Conservation (phyloP, 352 stramenopile genomes). For the Phytophthora syringae region DNA sequence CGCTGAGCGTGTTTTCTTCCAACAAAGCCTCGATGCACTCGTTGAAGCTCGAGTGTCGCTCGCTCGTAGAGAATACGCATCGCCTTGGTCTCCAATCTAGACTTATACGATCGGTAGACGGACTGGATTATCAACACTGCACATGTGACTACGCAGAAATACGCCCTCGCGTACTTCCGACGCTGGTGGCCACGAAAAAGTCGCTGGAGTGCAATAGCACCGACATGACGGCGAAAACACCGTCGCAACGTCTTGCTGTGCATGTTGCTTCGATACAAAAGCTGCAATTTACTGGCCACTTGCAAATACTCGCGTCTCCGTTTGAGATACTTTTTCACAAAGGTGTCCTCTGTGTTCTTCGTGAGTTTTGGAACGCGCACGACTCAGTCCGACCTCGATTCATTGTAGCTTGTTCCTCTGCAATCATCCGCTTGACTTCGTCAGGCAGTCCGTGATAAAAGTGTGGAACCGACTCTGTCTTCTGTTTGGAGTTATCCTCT, state of each 20-base stretch:
- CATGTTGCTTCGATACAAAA: conserved; percentile 46
- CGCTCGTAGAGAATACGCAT: conserved; percentile 34
- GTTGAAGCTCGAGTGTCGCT: conserved; percentile 48
- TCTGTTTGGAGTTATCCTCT: conserved; percentile 32
- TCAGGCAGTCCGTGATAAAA: conserved; percentile 80
- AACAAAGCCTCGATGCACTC: conserved; percentile 61
- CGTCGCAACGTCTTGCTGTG: conserved; percentile 56
- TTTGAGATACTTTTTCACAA: conserved; percentile 69
- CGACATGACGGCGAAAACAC: conserved; percentile 48
- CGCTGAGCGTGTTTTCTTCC: conserved; percentile 50
- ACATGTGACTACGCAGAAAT: conserved; percentile 57
- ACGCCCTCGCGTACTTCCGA: conserved; percentile 55
- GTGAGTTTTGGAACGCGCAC: conserved; percentile 41
- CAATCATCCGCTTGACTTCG: conserved; percentile 79
- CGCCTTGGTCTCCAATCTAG: conserved; percentile 43
- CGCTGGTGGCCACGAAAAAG: conserved; percentile 60
- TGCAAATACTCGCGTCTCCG: conserved; percentile 50
- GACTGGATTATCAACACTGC: conserved; percentile 72
- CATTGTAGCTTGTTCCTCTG: conserved; percentile 53
- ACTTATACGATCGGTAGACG: conserved; percentile 63
- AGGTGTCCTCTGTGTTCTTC: conserved; percentile 64
- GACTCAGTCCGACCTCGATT: conserved; percentile 18
- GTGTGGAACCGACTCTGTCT: conserved; percentile 56
- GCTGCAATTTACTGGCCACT: conserved; percentile 64
- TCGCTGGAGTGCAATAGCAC: conserved; percentile 62